Evolutionary conservation across 495 filamentous ascomycete species (phyloP), one percentile per base, ranked within the genome.

Genomic region (Daldinia loculata): DNA sequence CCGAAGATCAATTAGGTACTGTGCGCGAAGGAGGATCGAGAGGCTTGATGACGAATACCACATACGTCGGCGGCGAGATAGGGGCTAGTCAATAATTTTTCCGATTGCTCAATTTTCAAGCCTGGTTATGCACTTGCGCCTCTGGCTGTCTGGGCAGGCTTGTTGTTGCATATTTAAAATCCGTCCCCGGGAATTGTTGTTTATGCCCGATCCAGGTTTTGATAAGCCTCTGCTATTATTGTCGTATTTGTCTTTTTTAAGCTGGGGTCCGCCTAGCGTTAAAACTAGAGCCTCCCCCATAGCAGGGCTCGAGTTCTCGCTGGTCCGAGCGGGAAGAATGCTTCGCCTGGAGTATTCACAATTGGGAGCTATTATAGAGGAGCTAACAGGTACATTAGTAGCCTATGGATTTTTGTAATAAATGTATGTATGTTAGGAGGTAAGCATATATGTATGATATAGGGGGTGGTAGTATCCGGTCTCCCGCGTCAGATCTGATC

Each of bases 401-500:
- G 17, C n/a, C 41, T 45, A 45, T 64, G 19, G 43, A 22, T 29
- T 51, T 48, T 11, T 63, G 41, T 30, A 62, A 57, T 1, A 3
- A 26, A 26, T 27, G 26, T 27, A 68, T 61, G 55, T 72, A 9
- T 32, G 29, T 32, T 32, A 32, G 29, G 29, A 65, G 32, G 9
- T 34, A 34, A 12, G 32, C 32, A 34, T 34, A 9, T 36, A 36
- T 36, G 34, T 36, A 36, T 36, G 9, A 69, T 66, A 69, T 69
- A 72, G 58, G 70, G 70, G 66, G 50, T 62, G 56, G 65, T 73
- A 62, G 61, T 58, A 66, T 66, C 66, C 52, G 66, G 51, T 43
- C 29, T 74, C 59, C 58, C 63, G 70, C 53, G 67, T 70, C 52
- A 74, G 71, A 74, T 74, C 71, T 59, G 70, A 70, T 70, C 61